Evolutionary conservation across 2,329 filamentous ascomycete genomes (phyloP), one percentile per base, ranked within the genome.

Genomic region (Apiospora rasikravindrae): DNA sequence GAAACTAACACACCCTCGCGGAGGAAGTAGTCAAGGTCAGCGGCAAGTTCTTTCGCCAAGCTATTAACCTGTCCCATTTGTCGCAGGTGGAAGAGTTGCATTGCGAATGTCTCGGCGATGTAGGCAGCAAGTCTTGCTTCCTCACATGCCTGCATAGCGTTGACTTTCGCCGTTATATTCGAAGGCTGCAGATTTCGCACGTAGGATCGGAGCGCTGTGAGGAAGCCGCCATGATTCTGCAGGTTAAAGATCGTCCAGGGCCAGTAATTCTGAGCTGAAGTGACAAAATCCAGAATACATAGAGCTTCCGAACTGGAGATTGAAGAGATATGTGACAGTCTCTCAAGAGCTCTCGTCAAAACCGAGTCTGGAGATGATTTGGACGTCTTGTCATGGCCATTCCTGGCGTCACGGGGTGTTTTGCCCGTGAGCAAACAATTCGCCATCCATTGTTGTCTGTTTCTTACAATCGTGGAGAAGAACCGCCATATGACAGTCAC

Each of bases 401-500:
- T 90, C 78, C 94, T 84, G 6, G 92, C 89, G 76, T 96, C 91
- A 74, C 93, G 90, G 4, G 96, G 95, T 0, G 94, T 94, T 78
- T 91, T 92, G 29, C 95, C 96, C 8, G 95, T 98, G 51, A 98
- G 89, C 11, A 99, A 87, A 79, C 95, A 97, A 74, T 98, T 94
- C 0, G 96, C 94, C 85, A 99, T 94, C 94, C 96, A 98, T 79
- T 98, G 95, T 80, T 99, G 96, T 74, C 94, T 92, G 80, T 94
- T 95, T 75, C 93, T 93, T 73, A 99, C 89, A 67, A 98, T 92
- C 3, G 92, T 91, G 2, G 95, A 93, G 70, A 98, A 90, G 78
- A 99, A 91, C 71, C 89, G 90, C 96, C 96, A 99, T 26, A 94
- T 92, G 10, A 87, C 86, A 57, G 90, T 88, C 53, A 93, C 90